Evolutionary conservation across 768 basidiomycete genomes (phyloP).

Genomic region (Candolleomyces efflorescens): DNA sequence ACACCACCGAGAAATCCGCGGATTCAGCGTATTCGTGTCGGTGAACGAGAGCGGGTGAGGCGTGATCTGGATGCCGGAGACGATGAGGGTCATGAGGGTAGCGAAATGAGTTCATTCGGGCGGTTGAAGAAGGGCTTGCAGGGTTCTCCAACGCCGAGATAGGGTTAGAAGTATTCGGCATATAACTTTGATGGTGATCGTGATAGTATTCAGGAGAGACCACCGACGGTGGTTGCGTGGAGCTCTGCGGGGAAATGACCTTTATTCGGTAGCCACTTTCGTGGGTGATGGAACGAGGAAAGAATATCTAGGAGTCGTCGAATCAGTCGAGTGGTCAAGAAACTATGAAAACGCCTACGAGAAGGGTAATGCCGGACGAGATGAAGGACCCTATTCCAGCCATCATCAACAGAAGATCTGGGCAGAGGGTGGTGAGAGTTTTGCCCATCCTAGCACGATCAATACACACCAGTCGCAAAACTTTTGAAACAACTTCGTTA

Average conservation of each 20-base stretch:
- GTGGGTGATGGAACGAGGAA: conserved; percentile 66
- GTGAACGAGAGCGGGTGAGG: not conserved
- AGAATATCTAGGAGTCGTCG: conserved; percentile 53
- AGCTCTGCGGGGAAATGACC: conserved; percentile 20
- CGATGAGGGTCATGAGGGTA: conserved; percentile 14
- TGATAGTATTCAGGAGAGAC: conserved; percentile 23
- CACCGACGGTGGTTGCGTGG: conserved; percentile 25
- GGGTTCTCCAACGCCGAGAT: conserved; percentile 8
- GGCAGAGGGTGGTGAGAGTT: conserved; percentile 14
- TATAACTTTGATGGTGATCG: conserved; percentile 11
- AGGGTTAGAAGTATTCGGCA: conserved; percentile 11
- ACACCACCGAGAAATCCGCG: conserved; percentile 31
- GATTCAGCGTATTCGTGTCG: conserved; percentile 15
- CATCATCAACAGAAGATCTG: conserved; percentile 66
- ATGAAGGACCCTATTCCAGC: conserved; percentile 73
- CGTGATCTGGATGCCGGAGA: not conserved
- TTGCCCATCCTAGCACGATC: not conserved
- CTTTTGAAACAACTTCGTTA: conserved; percentile 25
- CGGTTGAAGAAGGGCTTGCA: conserved; percentile 10
- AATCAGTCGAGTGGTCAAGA: conserved; percentile 1
- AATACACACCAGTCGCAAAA: conserved; percentile 53
- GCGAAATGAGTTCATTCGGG: conserved; percentile 19
- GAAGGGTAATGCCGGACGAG: conserved; percentile 75
- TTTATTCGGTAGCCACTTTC: conserved; percentile 61
- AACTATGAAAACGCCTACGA: conserved; percentile 43